These are phyloP conservation scores for Didymella lethalis DNA, from an alignment of 2,329 filamentous ascomycete genomes.

Conservation along the genomic window DNA sequence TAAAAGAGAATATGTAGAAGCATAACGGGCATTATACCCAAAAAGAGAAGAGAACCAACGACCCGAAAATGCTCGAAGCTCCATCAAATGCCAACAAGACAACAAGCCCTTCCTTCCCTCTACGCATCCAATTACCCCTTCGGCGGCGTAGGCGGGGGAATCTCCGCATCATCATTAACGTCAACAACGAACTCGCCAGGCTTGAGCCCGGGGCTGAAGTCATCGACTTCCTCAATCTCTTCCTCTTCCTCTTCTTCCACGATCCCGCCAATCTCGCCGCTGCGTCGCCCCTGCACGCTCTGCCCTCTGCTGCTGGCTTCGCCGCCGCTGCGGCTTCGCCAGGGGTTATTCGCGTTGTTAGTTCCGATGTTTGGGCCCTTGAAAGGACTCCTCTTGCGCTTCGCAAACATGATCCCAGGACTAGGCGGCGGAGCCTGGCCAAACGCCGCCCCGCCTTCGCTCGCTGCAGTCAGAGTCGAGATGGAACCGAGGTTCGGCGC, in stretches of 20 bases:
- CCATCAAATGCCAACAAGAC: not conserved
- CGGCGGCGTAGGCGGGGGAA: not conserved
- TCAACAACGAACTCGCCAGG: slow-evolving; percentile 39
- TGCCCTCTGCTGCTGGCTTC: slow-evolving; percentile 50
- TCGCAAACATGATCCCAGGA: slow-evolving; percentile 75
- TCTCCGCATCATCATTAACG: slow-evolving; percentile 14
- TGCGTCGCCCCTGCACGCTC: slow-evolving; percentile 72
- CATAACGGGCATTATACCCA: not conserved
- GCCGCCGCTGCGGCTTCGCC: slow-evolving; percentile 24
- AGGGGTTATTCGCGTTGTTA: slow-evolving; percentile 51
- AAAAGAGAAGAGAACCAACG: not conserved
- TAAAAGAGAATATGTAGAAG: not conserved
- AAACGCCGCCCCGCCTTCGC: slow-evolving; percentile 54
- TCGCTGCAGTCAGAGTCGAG: slow-evolving; percentile 38
- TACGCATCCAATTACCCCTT: not conserved
- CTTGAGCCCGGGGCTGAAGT: slow-evolving; percentile 61
- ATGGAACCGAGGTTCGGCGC: slow-evolving; percentile 49
- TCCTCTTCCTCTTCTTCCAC: slow-evolving; percentile 50
- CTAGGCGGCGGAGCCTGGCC: slow-evolving; percentile 65
- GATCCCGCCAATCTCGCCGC: slow-evolving; percentile 75
- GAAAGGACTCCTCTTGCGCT: slow-evolving; percentile 81
- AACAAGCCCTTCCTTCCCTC: not conserved
- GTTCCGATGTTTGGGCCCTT: slow-evolving; percentile 73
- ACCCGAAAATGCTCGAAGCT: not conserved
- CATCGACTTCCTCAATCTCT: slow-evolving; percentile 64